These are phyloP conservation scores for Acacia crassicarpa DNA, from an alignment of 306 rosid species.

Conservation along the genomic window DNA sequence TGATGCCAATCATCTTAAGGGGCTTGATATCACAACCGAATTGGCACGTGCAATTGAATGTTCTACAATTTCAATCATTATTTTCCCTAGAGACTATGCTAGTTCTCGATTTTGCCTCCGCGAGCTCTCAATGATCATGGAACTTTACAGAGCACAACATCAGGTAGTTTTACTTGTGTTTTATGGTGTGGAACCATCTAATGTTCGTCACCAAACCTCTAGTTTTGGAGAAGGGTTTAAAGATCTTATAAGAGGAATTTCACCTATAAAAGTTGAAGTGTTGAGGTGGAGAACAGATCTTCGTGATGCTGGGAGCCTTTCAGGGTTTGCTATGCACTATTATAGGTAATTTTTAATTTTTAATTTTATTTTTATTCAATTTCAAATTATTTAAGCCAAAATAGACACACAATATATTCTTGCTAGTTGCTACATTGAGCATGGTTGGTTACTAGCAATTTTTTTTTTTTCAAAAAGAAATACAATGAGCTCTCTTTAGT, in stretches of 20 bases:
- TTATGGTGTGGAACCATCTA: neutral
- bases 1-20: neutral
- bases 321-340: neutral
- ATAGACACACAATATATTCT: neutral
- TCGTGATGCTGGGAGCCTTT: neutral
- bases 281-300: neutral
- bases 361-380: neutral
- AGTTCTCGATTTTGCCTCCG: slow-evolving; percentile 23
- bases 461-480: no score
- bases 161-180: slow-evolving; percentile 1
- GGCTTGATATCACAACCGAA: neutral
- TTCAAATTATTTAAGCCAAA: neutral
- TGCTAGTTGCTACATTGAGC: neutral
- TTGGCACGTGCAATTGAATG: neutral
- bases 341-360: slow-evolving; percentile 4
- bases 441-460: neutral
- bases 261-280: neutral
- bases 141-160: neutral
- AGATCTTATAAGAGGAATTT: no score
- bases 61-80: slow-evolving; percentile 11
- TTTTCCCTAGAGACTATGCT: slow-evolving; percentile 21
- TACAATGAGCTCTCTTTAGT: neutral
- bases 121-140: neutral
- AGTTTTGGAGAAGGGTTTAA: neutral
- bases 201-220: neutral